phyloP scores from a whole-genome alignment of 805 yeast genomes.

The Monosporozyma unispora region DNA sequence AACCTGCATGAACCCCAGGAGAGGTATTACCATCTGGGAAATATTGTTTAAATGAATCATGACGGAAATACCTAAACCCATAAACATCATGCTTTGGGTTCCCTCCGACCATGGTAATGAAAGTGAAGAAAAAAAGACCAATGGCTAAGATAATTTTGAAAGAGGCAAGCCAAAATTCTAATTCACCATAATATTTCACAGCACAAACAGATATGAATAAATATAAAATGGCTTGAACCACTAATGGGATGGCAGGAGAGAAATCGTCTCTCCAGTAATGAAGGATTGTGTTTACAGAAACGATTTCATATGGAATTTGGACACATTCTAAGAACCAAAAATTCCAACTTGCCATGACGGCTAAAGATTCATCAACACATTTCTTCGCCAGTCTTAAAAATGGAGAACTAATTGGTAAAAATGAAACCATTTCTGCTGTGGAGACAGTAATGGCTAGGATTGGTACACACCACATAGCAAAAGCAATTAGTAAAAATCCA shows the following conservation, averaged over 20 bases:
- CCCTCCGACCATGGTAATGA: constrained; percentile 80
- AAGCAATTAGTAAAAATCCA: constrained; percentile 54
- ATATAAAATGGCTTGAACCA: constrained; percentile 56
- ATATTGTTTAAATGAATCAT: constrained; percentile 50
- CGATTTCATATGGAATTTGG: constrained; percentile 75
- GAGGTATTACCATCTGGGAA: constrained; percentile 37
- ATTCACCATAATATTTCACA: constrained; percentile 69
- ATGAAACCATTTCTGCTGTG: constrained; percentile 73
- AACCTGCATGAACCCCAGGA: constrained; percentile 34
- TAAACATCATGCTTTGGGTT: constrained; percentile 60
- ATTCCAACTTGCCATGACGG: constrained; percentile 71
- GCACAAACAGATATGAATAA: constrained; percentile 61
- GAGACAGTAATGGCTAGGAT: constrained; percentile 57
- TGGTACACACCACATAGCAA: constrained; percentile 60
- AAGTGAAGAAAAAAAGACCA: constrained; percentile 69
- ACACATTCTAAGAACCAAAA: constrained; percentile 70
- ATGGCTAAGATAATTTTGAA: constrained; percentile 65
- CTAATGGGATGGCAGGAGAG: constrained; percentile 60
- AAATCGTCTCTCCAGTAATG: constrained; percentile 77
- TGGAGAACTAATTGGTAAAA: constrained; percentile 68
- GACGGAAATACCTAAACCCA: constrained; percentile 49
- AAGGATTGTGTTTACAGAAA: constrained; percentile 67
- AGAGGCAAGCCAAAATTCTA: constrained; percentile 70
- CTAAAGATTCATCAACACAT: constrained; percentile 67
- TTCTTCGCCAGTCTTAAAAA: constrained; percentile 67